These are phyloP conservation scores for Mycogone perniciosa DNA, from an alignment of 2,329 filamentous ascomycete genomes.

Conservation along the genomic window DNA sequence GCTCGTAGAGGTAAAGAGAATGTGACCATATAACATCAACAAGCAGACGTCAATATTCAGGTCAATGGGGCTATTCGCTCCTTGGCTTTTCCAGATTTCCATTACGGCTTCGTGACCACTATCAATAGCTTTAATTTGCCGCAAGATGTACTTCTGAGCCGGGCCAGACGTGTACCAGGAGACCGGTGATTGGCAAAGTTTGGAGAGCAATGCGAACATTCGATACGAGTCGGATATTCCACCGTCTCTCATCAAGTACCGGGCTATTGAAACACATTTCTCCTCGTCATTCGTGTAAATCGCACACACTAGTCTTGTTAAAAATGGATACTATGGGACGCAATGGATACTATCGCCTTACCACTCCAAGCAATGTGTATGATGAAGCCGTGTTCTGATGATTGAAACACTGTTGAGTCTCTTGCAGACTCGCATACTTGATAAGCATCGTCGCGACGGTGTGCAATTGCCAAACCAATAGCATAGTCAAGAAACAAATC, in stretches of 20 bases:
- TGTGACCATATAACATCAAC: constrained; percentile 83
- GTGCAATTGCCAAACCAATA: constrained; percentile 62
- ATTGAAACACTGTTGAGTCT: constrained; percentile 76
- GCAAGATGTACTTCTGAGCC: constrained; percentile 83
- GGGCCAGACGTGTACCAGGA: constrained; percentile 75
- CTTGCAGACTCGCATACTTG: constrained; percentile 70
- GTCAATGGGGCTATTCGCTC: not conserved
- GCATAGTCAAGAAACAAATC: constrained; percentile 87
- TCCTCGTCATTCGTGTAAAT: constrained; percentile 75
- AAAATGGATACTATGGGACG: not conserved
- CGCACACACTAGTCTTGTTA: constrained; percentile 60
- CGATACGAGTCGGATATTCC: constrained; percentile 79
- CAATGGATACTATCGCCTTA: constrained; percentile 33
- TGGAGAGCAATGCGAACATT: constrained; percentile 72
- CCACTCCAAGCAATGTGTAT: constrained; percentile 73
- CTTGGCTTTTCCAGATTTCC: constrained; percentile 20
- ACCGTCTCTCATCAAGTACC: constrained; percentile 79
- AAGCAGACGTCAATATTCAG: constrained; percentile 66
- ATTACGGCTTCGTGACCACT: constrained; percentile 40
- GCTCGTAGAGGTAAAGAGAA: constrained; percentile 75
- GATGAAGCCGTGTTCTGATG: constrained; percentile 59
- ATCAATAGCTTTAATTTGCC: constrained; percentile 91
- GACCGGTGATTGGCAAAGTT: constrained; percentile 65
- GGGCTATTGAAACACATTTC: constrained; percentile 62
- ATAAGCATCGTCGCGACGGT: constrained; percentile 67